A percentile compares a stretch with the other conserved stretches of the same genome.
phyloP scores from a whole-genome alignment of 306 rosid species.

The Vicia faba region DNA sequence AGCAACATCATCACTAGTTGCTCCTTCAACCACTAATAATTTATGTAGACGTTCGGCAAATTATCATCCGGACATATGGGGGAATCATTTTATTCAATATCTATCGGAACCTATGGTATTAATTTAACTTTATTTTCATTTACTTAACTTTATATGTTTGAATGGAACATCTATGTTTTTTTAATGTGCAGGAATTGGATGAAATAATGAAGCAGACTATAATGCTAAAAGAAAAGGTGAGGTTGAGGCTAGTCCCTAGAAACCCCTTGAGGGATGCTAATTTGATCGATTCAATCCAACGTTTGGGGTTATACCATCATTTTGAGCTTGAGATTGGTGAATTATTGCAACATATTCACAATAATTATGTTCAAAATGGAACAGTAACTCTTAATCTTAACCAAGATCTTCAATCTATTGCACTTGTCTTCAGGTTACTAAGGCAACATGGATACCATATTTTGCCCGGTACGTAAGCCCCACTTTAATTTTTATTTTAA shows the following conservation, averaged over 20 bases:
- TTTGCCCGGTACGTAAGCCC: background rate
- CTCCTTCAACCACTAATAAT: background rate
- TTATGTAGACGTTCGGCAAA: conserved; percentile 3
- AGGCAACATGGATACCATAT: conserved; percentile 33
- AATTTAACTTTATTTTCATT: background rate
- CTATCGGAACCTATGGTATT: background rate
- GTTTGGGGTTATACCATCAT: conserved; percentile 22
- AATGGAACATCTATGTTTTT: background rate
- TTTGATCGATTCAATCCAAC: conserved; percentile 23
- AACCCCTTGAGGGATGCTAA: background rate
- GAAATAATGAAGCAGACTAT: background rate
- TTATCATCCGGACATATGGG: conserved; percentile 19
- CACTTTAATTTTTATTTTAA: background rate
- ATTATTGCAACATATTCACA: conserved; percentile 12
- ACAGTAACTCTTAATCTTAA: background rate
- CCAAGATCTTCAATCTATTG: background rate
- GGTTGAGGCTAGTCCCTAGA: background rate
- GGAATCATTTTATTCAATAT: conserved; percentile 20
- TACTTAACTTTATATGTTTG: background rate
- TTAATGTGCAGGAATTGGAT: conserved; percentile 3
- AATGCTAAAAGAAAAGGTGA: conserved; percentile 12
- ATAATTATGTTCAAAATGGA: conserved; percentile 15
- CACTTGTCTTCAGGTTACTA: conserved; percentile 27
- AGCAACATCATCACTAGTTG: background rate
- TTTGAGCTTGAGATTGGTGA: conserved; percentile 20